These are phyloP conservation scores for Ochromonas danica DNA, from an alignment of 108 stramenopile species.

Conservation along the genomic window DNA sequence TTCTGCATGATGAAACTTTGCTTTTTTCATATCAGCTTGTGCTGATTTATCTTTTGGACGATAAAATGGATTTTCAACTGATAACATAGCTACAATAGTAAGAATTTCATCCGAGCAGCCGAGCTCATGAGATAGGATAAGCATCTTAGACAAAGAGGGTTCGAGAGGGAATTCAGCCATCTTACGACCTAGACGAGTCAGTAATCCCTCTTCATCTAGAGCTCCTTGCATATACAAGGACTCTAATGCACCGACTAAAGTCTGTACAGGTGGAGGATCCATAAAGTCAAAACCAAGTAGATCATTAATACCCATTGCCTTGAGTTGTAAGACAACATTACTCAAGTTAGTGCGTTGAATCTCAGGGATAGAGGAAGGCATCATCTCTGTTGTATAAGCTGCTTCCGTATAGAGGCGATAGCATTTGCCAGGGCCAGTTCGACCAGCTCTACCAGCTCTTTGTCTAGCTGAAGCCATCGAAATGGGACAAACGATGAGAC, in stretches of 20 bases:
- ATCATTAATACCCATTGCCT: conserved; percentile 96
- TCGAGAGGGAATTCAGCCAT: conserved; percentile 99
- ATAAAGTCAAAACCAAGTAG: conserved; percentile 96
- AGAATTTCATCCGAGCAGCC: conserved; percentile 96
- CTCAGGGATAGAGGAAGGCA: conserved; percentile 87
- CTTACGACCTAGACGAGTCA: conserved; percentile 86
- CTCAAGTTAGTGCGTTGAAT: conserved; percentile 92
- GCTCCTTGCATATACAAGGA: conserved; percentile 89
- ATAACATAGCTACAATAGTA: conserved; percentile 91
- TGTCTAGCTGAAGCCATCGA: conserved; percentile 90
- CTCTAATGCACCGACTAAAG: conserved; percentile 92
- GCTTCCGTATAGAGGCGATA: conserved; percentile 95
- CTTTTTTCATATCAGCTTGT: conserved; percentile 98
- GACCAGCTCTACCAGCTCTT: conserved; percentile 88
- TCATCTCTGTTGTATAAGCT: conserved; percentile 88
- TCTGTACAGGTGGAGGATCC: conserved; percentile 95
- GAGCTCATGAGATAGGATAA: conserved; percentile 86
- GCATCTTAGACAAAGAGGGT: conserved; percentile 89
- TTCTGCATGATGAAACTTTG: conserved; percentile 97
- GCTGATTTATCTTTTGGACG: conserved; percentile 96
- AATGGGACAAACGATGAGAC: conserved; percentile 92
- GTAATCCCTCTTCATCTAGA: conserved; percentile 91
- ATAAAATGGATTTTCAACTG: conserved; percentile 95
- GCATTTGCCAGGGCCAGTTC: conserved; percentile 97
- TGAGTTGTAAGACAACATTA: conserved; percentile 90